A percentile compares a stretch with the other conserved stretches of the same genome.
These are phyloP conservation scores for Hanseniaspora gamundiae DNA, from an alignment of 1,139 yeast species.

Conservation along the genomic window DNA sequence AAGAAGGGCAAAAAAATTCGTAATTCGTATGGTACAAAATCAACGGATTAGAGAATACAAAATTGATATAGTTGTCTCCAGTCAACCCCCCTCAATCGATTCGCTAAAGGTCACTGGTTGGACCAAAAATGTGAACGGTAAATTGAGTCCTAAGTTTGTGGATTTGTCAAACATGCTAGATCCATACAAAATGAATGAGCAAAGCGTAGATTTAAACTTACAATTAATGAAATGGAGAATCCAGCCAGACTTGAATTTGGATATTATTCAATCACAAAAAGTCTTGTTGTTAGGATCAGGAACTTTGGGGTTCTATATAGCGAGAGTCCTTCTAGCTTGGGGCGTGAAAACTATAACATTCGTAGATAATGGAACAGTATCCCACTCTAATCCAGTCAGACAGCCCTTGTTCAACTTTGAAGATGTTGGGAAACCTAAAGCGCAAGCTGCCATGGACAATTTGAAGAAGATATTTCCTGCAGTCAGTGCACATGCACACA, in stretches of 20 bases:
- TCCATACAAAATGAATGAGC: slow-evolving; percentile 73
- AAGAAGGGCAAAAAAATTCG: no score
- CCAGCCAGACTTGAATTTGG: slow-evolving; percentile 69
- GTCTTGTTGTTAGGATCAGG: slow-evolving; percentile 90
- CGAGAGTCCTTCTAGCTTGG: slow-evolving; percentile 84
- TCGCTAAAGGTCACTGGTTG: slow-evolving; percentile 57
- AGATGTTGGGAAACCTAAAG: slow-evolving; percentile 67
- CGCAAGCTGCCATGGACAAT: slow-evolving; percentile 62
- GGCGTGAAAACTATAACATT: slow-evolving; percentile 77
- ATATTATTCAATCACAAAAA: slow-evolving; percentile 42
- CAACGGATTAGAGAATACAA: neutral
- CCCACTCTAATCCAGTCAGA: slow-evolving; percentile 89
- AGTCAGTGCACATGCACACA: slow-evolving; percentile 48
- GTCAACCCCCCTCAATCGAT: neutral
- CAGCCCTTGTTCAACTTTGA: slow-evolving; percentile 74
- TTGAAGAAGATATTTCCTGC: slow-evolving; percentile 68
- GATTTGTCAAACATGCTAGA: slow-evolving; percentile 71
- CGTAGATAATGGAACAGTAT: slow-evolving; percentile 80
- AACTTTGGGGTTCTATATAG: slow-evolving; percentile 85
- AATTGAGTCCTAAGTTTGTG: slow-evolving; percentile 69
- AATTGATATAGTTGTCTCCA: neutral
- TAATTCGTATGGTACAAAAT: no score
- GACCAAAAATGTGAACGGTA: slow-evolving; percentile 71
- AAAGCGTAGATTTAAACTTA: slow-evolving; percentile 81
- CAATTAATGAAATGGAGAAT: slow-evolving; percentile 95